Conservation (phyloP, 83 land plant species). For the Isoetes engelmannii region DNA sequence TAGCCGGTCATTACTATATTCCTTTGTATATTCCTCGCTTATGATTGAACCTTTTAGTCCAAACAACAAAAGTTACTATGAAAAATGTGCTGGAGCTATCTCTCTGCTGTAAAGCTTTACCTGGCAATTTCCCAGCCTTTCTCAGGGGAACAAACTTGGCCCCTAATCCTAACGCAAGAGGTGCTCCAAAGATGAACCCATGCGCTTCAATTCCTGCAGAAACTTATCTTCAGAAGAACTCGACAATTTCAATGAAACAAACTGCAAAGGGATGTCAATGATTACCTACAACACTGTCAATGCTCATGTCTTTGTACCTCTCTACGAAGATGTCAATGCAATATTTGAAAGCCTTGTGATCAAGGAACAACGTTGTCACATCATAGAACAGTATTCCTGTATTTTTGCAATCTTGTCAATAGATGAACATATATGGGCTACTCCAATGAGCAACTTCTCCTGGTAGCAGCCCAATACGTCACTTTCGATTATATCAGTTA, state of each 20-base stretch:
- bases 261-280: background rate
- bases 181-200: conserved; percentile 7
- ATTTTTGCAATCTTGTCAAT: background rate
- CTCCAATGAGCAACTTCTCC: too few species aligned
- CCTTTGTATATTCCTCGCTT: too few species aligned
- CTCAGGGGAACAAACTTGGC: conserved; percentile 10
- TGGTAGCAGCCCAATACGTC: too few species aligned
- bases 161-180: background rate
- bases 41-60: too few species aligned
- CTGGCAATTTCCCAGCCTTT: conserved; percentile 10
- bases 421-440: too few species aligned
- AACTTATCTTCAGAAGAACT: background rate
- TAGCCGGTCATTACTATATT: too few species aligned
- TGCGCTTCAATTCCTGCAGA: conserved; percentile 2
- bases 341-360: conserved; percentile 9
- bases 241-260: background rate
- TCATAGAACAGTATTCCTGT: background rate
- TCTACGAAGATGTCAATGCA: background rate
- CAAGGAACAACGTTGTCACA: background rate
- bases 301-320: conserved; percentile 1
- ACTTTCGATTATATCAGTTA: too few species aligned
- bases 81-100: too few species aligned
- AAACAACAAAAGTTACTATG: too few species aligned
- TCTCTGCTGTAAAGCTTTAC: background rate
- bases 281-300: conserved; percentile 6